Percentiles rank a stretch among this genome's conserved stretches.
Evolutionary conservation across 192 early-diverging fungal species (phyloP).

Genomic region (Coemansia sp.): DNA sequence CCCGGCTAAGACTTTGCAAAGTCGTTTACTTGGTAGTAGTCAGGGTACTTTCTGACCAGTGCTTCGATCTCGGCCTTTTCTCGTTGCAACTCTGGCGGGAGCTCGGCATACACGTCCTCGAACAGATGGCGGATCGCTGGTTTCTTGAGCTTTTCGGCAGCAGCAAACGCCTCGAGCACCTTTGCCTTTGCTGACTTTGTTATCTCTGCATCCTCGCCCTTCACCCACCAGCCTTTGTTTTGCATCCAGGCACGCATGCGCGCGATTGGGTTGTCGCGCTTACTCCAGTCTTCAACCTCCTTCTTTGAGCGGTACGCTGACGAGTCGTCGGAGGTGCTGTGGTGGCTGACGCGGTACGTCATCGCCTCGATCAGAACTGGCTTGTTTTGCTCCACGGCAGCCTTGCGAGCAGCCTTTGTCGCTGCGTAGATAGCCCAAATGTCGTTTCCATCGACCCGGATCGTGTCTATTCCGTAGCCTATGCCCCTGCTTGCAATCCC

Average conservation of each 20-base stretch:
- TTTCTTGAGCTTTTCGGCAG: constrained; percentile 86
- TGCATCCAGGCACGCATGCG: constrained; percentile 91
- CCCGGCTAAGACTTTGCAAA: constrained; percentile 28
- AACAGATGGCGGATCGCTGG: constrained; percentile 82
- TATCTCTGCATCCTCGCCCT: constrained; percentile 65
- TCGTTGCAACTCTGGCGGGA: constrained; percentile 71
- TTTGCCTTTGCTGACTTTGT: constrained; percentile 63
- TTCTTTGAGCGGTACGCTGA: constrained; percentile 89
- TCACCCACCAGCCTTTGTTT: constrained; percentile 78
- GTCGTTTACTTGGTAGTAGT: constrained; percentile 68
- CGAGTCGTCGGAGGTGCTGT: constrained; percentile 97
- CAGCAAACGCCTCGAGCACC: constrained; percentile 78
- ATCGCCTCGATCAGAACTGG: constrained; percentile 96
- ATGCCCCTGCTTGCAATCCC: constrained; percentile 93
- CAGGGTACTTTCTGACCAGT: constrained; percentile 80
- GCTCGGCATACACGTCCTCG: constrained; percentile 90
- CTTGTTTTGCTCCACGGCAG: constrained; percentile 76
- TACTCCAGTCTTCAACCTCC: constrained; percentile 88
- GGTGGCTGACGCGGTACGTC: constrained; percentile 97
- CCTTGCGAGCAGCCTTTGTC: constrained; percentile 76
- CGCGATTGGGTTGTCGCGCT: constrained; percentile 83
- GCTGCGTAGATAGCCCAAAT: constrained; percentile 97
- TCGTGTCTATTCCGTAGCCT: constrained; percentile 96
- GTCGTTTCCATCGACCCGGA: constrained; percentile 98
- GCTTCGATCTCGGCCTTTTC: constrained; percentile 78